Base-by-base conservation (phyloP, 2,329 filamentous ascomycete genomes). In the Teratosphaeria zuluensis region DNA sequence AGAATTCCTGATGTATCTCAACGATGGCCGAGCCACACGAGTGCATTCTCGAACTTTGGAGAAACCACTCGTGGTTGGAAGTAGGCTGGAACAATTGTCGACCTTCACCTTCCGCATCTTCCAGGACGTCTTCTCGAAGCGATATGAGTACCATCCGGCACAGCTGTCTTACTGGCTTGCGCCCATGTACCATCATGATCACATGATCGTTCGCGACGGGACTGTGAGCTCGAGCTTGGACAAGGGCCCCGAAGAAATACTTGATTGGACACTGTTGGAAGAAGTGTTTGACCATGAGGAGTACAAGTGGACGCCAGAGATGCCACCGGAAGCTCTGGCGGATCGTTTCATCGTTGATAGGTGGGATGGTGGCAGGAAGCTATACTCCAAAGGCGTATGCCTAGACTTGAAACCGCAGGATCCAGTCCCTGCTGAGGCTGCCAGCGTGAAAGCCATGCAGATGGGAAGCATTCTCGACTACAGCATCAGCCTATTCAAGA, bases 41-140 rank as follows among this genome's bases (percentile, higher is more conserved):
- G 81, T 89, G 1, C 70, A 78, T 2, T 81, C 82, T 9, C 58
- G 33, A 12, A 68, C 76, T 0, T 63, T 87, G 1, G 56, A 67
- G 0, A 65, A 62, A 0, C 67, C 77, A 0, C 64, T 91, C 0
- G 11, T 72, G 0, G 63, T 84, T 0, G 54, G n/a, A 19, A 71
- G 74, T 0, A 65, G 75, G 0, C 63, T 90, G 0, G 72, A 80
- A 0, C 70, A 76, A 1, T 70, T 97, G n/a, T 85, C 84, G 0
- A 73, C 72, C 0, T 95, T 94, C 69, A 96, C 89, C 0, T 75
- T 95, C 48, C 80, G 81, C 4, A 73, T 95, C 0, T 96, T 95
- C 71, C 76, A 83, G 16, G 90, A 97, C 65, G 77, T 96, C 0
- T 97, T 96, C 76, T 92, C 91, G 72, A 99, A 99, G 71, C 79